phyloP scores from a whole-genome alignment of 768 basidiomycete genomes.

The Boletus barrowsii region DNA sequence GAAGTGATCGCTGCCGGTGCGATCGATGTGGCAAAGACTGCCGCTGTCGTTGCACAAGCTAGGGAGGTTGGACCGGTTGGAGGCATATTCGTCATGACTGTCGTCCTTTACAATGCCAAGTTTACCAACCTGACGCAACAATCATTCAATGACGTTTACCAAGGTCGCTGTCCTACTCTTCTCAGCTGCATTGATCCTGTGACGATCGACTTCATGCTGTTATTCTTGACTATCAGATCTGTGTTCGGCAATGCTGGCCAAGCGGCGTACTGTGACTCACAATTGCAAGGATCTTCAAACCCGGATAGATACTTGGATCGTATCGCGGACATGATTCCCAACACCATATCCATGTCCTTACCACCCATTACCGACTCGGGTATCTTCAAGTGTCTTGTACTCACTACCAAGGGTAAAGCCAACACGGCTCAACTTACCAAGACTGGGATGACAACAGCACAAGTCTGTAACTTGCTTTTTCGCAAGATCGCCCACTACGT shows the following conservation, averaged over 20 bases:
- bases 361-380: conserved; percentile 33
- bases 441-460: conserved; percentile 32
- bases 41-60: conserved; percentile 21
- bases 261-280: conserved; percentile 23
- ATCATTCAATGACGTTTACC: no score
- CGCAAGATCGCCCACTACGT: conserved; percentile 31
- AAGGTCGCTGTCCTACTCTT: no score
- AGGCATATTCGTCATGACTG: conserved; percentile 34
- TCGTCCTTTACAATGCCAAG: conserved; percentile 33
- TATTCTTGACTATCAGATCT: conserved; percentile 35
- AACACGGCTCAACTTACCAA: conserved; percentile 27
- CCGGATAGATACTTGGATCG: conserved; percentile 30
- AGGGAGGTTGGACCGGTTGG: conserved; percentile 25
- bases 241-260: conserved; percentile 31
- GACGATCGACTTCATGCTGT: no score
- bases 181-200: no score
- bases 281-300: conserved; percentile 7
- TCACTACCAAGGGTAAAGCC: conserved; percentile 23
- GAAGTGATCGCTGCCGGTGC: conserved; percentile 29
- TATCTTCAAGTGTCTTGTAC: conserved; percentile 32
- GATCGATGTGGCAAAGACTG: conserved; percentile 19
- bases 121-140: conserved; percentile 34
- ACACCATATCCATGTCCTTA: conserved; percentile 33
- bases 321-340: conserved; percentile 29
- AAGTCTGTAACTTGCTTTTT: conserved; percentile 30